Evolutionary conservation across 768 basidiomycete genomes (phyloP), one percentile per base, ranked within the genome.

Genomic region (Russula ochroleuca): DNA sequence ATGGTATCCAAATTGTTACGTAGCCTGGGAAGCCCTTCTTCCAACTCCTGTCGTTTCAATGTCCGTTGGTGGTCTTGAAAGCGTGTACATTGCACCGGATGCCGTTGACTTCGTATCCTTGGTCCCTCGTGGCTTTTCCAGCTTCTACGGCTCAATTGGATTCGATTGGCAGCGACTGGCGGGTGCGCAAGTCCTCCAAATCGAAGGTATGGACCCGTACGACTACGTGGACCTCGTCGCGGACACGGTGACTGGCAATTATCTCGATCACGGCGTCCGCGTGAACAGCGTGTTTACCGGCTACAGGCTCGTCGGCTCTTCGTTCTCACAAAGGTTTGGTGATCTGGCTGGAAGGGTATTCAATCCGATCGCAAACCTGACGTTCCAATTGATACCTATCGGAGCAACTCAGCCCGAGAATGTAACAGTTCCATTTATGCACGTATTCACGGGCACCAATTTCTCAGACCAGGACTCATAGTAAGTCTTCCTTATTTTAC

Each of bases 231-330:
- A 83, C 68, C 70, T 74, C 23, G 80, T 87, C 48, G 85, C 86
- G 3, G 74, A 74, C 53, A 85, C 83, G 2, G 79, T 83, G 21
- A 80, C 82, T 3, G 85, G 86, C 19, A 86, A 85, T 68, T 86
- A 81, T 69, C 74, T 87, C 52, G 84, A 86, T 69, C 84, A 85
- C 64, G 82, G 82, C 25, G 79, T 87, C 50, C 79, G 86, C 35
- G 80, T 85, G 41, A 87, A 86, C 73, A 83, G 81, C 47, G 85
- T 82, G 9, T 83, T 83, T 72, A 82, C 78, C n/a, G 82, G 82
- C 67, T 87, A 87, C 68, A 74, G 84, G 28, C 70, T 75, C 41
- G 63, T 67, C 10, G 78, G 73, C 9, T 76, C 75, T 1, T 70
- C 66, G n/a, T 85, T 81, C 68, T 83, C 82, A 19, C 85, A 87